Evolutionary conservation across 2,329 filamentous ascomycete species (phyloP).

Genomic region (Ophiostoma sp.): DNA sequence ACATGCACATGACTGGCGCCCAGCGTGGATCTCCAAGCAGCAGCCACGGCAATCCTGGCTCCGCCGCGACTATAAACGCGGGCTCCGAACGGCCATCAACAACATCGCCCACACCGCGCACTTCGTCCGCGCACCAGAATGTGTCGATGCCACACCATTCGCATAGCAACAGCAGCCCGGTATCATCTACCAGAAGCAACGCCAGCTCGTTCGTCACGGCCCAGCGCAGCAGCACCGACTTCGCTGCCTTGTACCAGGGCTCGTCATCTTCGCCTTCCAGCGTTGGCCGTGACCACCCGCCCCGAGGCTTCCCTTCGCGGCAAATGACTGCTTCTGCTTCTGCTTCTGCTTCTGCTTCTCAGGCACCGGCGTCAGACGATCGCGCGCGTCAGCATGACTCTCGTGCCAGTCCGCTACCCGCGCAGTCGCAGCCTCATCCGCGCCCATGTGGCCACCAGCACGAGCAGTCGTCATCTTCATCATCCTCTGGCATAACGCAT

Average conservation of each 20-base stretch:
- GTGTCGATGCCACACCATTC: not conserved
- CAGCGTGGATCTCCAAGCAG: not conserved
- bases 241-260: not conserved
- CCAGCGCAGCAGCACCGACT: not conserved
- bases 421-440: not conserved
- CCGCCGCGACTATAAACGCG: not conserved
- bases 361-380: not conserved
- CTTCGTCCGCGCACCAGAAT: not conserved
- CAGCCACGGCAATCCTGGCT: no score
- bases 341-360: not conserved
- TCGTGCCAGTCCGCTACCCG: not conserved
- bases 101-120: not conserved
- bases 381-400: not conserved
- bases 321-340: not conserved
- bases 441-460: not conserved
- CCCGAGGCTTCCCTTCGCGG: not conserved
- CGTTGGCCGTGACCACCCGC: not conserved
- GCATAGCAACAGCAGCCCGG: not conserved
- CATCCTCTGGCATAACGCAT: not conserved
- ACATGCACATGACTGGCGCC: slow-evolving; percentile 9
- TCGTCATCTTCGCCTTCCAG: not conserved
- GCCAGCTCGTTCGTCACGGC: slow-evolving; percentile 5
- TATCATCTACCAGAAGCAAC: not conserved
- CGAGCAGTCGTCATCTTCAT: not conserved
- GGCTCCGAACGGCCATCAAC: not conserved